Percentiles rank a stretch among this genome's conserved stretches.
phyloP scores from a whole-genome alignment of 192 early-diverging fungal species.

The Backusella morwellensis region DNA sequence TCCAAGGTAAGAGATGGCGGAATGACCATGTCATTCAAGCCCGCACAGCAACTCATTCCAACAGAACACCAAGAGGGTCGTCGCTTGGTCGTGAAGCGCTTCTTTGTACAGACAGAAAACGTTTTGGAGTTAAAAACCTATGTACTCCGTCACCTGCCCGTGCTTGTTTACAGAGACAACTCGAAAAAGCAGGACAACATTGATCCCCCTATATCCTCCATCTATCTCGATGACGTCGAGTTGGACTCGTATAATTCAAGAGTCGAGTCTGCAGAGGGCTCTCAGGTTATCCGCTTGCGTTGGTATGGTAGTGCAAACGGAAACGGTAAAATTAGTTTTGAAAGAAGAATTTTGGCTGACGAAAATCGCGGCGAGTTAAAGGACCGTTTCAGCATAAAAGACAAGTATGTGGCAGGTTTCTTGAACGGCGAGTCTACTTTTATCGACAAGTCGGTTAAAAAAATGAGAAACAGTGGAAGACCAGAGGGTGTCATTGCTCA shows the following conservation, averaged over 20 bases:
- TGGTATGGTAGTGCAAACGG: slow-evolving; percentile 77
- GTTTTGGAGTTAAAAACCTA: slow-evolving; percentile 91
- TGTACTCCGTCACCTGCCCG: slow-evolving; percentile 88
- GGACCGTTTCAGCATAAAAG: slow-evolving; percentile 90
- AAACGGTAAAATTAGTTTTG: slow-evolving; percentile 26
- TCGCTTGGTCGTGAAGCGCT: slow-evolving; percentile 41
- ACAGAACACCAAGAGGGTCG: neutral
- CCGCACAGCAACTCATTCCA: neutral
- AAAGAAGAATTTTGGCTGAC: slow-evolving; percentile 79
- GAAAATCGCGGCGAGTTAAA: slow-evolving; percentile 90
- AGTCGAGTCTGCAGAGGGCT: slow-evolving; percentile 85
- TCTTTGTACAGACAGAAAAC: slow-evolving; percentile 96
- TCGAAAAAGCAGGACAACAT: slow-evolving; percentile 51
- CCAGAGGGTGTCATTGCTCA: slow-evolving; percentile 72
- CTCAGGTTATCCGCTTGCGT: slow-evolving; percentile 85
- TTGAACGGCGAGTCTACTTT: slow-evolving; percentile 70
- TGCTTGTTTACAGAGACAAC: slow-evolving; percentile 83
- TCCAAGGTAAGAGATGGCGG: slow-evolving; percentile 60
- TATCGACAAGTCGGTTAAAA: slow-evolving; percentile 70
- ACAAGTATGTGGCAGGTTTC: slow-evolving; percentile 88
- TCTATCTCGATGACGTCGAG: slow-evolving; percentile 90
- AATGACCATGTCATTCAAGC: slow-evolving; percentile 36
- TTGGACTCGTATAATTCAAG: slow-evolving; percentile 89
- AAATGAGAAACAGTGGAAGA: slow-evolving; percentile 73
- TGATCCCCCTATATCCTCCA: slow-evolving; percentile 88